These are phyloP conservation scores for Camellia oleifera DNA, from an alignment of 179 eudicot genomes.

Conservation along the genomic window DNA sequence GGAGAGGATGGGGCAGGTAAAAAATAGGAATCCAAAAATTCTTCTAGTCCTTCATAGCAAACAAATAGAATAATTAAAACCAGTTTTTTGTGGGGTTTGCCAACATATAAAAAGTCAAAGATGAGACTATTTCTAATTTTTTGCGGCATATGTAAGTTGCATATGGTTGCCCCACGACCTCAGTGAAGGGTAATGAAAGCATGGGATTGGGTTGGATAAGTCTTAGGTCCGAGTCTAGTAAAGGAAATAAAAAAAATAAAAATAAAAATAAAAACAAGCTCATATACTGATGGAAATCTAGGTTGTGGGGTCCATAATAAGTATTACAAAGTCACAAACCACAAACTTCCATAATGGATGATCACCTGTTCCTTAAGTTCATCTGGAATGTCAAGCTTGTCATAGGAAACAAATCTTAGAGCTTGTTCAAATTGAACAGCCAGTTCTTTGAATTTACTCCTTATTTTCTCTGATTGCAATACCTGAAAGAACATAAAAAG, in stretches of 20 bases:
- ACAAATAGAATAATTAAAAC: too few species aligned
- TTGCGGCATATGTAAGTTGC: neutral
- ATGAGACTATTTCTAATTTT: neutral
- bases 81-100: too few species aligned
- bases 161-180: neutral
- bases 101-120: neutral
- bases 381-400: constrained; percentile 69
- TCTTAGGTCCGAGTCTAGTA: neutral
- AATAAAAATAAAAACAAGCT: neutral
- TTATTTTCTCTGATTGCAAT: constrained; percentile 59
- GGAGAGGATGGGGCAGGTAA: neutral
- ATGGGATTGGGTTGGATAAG: neutral
- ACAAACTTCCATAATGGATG: constrained; percentile 2
- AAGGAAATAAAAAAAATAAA: neutral
- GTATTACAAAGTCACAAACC: neutral
- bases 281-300: neutral
- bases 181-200: neutral
- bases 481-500: constrained; percentile 37
- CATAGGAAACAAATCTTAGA: constrained; percentile 49
- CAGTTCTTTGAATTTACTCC: constrained; percentile 56
- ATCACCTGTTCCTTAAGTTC: constrained; percentile 83
- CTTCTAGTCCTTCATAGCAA: too few species aligned
- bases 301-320: neutral
- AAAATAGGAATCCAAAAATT: neutral
- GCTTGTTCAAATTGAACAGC: constrained; percentile 62